Conservation (phyloP, 306 rosid genomes). For the Mimosa bimucronata region DNA sequence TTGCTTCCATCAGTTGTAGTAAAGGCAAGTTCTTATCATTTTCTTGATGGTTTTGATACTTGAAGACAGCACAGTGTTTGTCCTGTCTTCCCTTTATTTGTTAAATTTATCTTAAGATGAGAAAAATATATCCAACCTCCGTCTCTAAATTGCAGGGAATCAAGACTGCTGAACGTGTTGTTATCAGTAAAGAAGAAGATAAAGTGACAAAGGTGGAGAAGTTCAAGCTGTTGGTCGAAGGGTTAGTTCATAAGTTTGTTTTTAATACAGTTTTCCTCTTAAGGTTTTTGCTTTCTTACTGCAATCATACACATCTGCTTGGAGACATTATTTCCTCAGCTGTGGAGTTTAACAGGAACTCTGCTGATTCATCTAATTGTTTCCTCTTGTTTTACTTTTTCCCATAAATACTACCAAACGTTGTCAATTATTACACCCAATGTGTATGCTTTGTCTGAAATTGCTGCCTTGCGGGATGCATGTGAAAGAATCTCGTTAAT, state of each 20-base stretch:
- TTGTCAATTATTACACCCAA: neutral
- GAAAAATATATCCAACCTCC: conserved; percentile 14
- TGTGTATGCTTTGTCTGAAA: conserved; percentile 5
- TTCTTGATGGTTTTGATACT: conserved; percentile 33
- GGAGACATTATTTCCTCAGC: conserved; percentile 16
- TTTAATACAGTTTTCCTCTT: neutral
- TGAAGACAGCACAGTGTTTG: neutral
- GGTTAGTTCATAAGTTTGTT: conserved; percentile 63
- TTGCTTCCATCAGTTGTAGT: conserved; percentile 76
- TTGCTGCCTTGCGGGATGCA: conserved; percentile 5
- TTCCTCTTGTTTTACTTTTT: neutral
- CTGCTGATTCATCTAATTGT: conserved; percentile 5
- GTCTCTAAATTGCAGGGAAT: conserved; percentile 70
- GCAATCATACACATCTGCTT: conserved; percentile 16
- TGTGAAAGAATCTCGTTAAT: conserved; percentile 6
- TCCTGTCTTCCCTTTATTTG: conserved; percentile 20
- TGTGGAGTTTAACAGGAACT: conserved; percentile 4
- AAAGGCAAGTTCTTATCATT: conserved; percentile 53
- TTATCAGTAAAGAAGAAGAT: conserved; percentile 58
- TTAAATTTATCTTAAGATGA: conserved; percentile 16
- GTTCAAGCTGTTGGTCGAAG: conserved; percentile 78
- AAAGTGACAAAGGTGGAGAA: conserved; percentile 45
- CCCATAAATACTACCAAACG: neutral
- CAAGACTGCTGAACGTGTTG: conserved; percentile 75
- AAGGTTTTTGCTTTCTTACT: conserved; percentile 22